These are phyloP conservation scores for Thermomyces lanuginosus DNA, from an alignment of 2,329 filamentous ascomycete genomes.

Conservation along the genomic window DNA sequence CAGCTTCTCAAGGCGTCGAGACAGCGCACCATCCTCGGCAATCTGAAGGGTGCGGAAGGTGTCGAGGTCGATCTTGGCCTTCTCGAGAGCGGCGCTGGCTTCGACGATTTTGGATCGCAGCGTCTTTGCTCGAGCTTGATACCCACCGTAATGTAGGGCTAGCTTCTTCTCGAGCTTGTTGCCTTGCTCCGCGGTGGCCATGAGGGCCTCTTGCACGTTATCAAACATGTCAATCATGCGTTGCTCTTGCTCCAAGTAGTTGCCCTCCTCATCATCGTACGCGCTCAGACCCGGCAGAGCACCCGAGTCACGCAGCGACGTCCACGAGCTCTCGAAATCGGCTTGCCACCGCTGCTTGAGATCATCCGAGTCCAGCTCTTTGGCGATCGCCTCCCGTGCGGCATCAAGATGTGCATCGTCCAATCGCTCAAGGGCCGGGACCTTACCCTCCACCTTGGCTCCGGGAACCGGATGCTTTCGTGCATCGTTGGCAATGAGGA, in stretches of 20 bases:
- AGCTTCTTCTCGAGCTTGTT: constrained; percentile 91
- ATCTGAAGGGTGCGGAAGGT: constrained; percentile 60
- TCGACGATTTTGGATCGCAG: constrained; percentile 65
- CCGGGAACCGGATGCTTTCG: constrained; percentile 55
- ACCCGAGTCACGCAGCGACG: constrained; percentile 32
- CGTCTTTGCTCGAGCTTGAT: constrained; percentile 68
- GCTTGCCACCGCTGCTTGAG: constrained; percentile 35
- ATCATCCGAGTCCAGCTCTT: constrained; percentile 43
- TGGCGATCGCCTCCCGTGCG: constrained; percentile 59
- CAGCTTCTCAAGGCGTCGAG: constrained; percentile 53
- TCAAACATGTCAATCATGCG: constrained; percentile 59
- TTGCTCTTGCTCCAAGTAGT: constrained; percentile 38
- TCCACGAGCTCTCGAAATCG: constrained; percentile 37
- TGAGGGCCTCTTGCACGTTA: constrained; percentile 55
- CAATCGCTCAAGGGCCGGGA: constrained; percentile 45
- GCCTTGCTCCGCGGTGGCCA: constrained; percentile 57
- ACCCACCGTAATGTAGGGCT: constrained; percentile 71
- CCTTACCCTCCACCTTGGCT: constrained; percentile 45
- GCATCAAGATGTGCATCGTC: constrained; percentile 56
- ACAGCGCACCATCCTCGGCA: constrained; percentile 62
- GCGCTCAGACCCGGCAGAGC: constrained; percentile 60
- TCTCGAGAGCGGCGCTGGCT: constrained; percentile 56
- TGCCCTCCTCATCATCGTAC: constrained; percentile 61
- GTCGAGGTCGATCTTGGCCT: constrained; percentile 54
- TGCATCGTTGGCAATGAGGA: constrained; percentile 70